Base-by-base conservation (phyloP, 2,329 filamentous ascomycete genomes). In the Epicoccum nigrum region DNA sequence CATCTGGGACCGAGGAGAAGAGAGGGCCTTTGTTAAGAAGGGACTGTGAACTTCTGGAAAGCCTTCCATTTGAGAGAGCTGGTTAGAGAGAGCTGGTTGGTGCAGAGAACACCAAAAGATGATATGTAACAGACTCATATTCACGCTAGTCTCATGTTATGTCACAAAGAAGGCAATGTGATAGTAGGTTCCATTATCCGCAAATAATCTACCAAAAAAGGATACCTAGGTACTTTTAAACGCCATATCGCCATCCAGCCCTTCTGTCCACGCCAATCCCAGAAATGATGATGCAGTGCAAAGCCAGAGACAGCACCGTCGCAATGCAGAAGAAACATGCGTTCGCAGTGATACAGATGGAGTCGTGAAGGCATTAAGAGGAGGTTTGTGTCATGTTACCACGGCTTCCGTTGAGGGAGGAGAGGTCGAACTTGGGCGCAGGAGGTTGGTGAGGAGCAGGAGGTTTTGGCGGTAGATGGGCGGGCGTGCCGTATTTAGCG, bases 401-500 rank as follows among this genome's bases (percentile, higher is more conserved):
- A 4, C 47, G 35, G 13, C 46, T 49, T 43, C 49, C 58, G 40
- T 45, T 48, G 4, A 54, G 34, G 3, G 34, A 17, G 0, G 34
- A 20, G 21, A 54, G 23, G 27, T 54, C 50, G 33, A 54, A 54
- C 16, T 54, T 54, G 4, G 51, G 51, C 1, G 51, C 45, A 1
- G 45, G 37, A 4, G 45, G 33, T 25, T 42, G 41, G 9, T 45
- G 45, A 12, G 45, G 51, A 11, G 80, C 77, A 32, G 81, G 81
- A 28, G 81, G 81, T 61, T 83, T 83, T 8, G 80, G 76, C 38
- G 81, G 81, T 34, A 84, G 70, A 42, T 80, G 79, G 13, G 81
- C 71, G 4, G 81, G 78, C 25, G 80, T 79, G 23, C 81, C 81
- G 69, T 79, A 83, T 58, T 83, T 83, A n/a, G 81, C 79, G 45